phyloP scores from a whole-genome alignment of 2,329 filamentous ascomycete species.

The Pestalotiopsis sp. region DNA sequence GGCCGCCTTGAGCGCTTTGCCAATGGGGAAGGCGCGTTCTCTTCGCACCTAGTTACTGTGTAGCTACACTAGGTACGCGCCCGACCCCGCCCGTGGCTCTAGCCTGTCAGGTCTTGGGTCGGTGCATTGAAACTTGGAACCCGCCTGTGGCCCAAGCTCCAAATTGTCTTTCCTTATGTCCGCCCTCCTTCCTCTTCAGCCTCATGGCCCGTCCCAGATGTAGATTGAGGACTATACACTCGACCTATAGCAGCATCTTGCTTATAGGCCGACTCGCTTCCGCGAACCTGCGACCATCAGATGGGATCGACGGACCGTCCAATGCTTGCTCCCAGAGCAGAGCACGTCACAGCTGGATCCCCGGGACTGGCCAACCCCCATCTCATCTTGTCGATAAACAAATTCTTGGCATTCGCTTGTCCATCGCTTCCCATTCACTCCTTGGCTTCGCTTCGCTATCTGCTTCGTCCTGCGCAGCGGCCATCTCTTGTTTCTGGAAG shows the following conservation, averaged over 20 bases:
- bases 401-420: background rate
- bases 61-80: background rate
- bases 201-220: background rate
- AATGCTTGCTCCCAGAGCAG: background rate
- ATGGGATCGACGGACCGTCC: background rate
- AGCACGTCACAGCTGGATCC: conserved; percentile 1
- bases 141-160: conserved; percentile 8
- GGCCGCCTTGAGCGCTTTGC: background rate
- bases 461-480: background rate
- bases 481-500: conserved; percentile 8
- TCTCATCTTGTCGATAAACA: background rate
- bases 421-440: background rate
- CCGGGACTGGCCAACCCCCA: background rate
- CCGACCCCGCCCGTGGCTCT: conserved; percentile 9
- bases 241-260: background rate
- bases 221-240: conserved; percentile 2
- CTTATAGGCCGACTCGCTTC: background rate
- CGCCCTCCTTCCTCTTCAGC: conserved; percentile 7
- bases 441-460: background rate
- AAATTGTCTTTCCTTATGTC: background rate
- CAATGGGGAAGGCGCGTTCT: conserved; percentile 13
- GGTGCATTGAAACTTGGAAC: background rate
- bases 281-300: background rate
- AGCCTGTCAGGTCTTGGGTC: background rate
- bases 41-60: background rate